Evolutionary conservation across 768 basidiomycete genomes (phyloP), one percentile per base, ranked within the genome.

Genomic region (Hemileccinum rubropunctum): DNA sequence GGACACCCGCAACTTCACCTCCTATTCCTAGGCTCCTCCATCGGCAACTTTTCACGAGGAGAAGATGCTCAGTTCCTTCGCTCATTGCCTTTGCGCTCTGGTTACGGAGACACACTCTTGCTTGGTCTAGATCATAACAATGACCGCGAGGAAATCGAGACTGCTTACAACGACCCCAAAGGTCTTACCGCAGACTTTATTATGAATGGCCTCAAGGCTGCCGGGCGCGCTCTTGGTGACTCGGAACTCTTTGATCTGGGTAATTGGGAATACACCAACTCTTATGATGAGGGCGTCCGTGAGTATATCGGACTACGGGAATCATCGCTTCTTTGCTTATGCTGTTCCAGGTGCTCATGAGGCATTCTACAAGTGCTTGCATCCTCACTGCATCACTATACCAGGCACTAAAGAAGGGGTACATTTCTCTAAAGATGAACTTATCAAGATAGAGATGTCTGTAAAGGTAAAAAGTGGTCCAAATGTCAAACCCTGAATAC

Each of bases 61-160:
- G 86, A 79, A 20, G 88, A 86, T 9, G 78, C 76, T 0, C 68
- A 76, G 0, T 98, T 99, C 69, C 78, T 99, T 44, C 75, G 76
- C 7, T 81, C 82, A 3, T 71, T 98, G 26, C 94, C 94, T 4
- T 73, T 98, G 21, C 82, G 86, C 13, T 71, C 88, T 10, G 79
- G 84, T 6, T 75, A 72, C 17, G 84, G 83, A 2, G 95, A 97
- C 65, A 95, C 91, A 0, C 74, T 98, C 8, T 72, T 98, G 2
- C 76, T 99, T 10, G 95, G 95, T n/a, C 71, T 98, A 38, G 95
- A 98, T 66, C 91, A 92, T 48, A 80, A 86, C 63, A 86, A 89
- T 56, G 79, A 79, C 33, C 76, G 76, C 48, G 64, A 70, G n/a
- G 72, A 79, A 53, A 87, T 98, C 48, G 90, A 95, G 63, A 65